Conservation (phyloP, 2,329 filamentous ascomycete genomes). For the Coniochaeta pulveracea region DNA sequence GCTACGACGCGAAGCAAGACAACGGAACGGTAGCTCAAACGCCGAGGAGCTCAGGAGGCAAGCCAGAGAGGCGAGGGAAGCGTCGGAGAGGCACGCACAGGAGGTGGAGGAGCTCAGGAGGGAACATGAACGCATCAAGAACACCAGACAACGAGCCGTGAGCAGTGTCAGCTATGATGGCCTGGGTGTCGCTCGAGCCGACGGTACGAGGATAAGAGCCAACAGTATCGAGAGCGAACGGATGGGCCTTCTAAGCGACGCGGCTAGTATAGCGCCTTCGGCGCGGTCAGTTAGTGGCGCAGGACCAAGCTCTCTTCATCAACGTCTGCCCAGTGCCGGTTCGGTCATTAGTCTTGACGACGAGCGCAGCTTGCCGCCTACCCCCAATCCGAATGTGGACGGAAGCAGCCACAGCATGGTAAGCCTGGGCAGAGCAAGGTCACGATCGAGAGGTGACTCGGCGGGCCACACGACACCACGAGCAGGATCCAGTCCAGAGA, state of each 20-base stretch:
- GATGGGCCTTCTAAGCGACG: constrained; percentile 58
- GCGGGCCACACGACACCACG: constrained; percentile 28
- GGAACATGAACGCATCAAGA: constrained; percentile 44
- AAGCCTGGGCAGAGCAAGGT: constrained; percentile 27
- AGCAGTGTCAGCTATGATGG: constrained; percentile 69
- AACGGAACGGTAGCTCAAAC: constrained; percentile 55
- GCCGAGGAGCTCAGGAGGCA: constrained; percentile 50
- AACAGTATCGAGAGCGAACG: constrained; percentile 65
- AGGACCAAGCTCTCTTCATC: constrained; percentile 18
- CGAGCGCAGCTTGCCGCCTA: constrained; percentile 14
- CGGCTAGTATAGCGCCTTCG: constrained; percentile 47
- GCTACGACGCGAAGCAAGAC: constrained; percentile 59
- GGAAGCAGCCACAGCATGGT: constrained; percentile 16
- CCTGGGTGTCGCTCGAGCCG: constrained; percentile 63
- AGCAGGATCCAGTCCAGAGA: constrained; percentile 39
- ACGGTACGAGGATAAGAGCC: constrained; percentile 64
- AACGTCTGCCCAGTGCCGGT: constrained; percentile 36
- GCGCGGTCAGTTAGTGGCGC: constrained; percentile 18
- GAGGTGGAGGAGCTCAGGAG: constrained; percentile 47
- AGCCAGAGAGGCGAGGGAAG: constrained; percentile 35
- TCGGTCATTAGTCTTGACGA: constrained; percentile 43
- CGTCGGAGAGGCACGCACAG: constrained; percentile 33
- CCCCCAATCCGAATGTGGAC: constrained; percentile 9
- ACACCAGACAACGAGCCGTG: constrained; percentile 53
- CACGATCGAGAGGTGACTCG: constrained; percentile 29